A percentile compares a stretch with the other conserved stretches of the same genome.
Conservation (phyloP, 108 stramenopile species). For the Schizochytrium sp. region DNA sequence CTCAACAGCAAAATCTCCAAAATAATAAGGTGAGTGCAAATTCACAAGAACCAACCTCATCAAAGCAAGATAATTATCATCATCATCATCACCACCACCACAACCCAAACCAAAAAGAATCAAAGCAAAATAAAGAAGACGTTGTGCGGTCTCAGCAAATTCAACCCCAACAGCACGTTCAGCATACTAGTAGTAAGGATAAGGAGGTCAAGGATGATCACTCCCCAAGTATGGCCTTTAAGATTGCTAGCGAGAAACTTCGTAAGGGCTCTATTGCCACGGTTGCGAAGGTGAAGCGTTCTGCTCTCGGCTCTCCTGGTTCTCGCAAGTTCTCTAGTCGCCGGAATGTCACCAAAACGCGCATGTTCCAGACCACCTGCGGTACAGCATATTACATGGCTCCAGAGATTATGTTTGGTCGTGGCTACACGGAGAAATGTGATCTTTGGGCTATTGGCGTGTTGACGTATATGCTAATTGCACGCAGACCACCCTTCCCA, state of each 20-base stretch:
- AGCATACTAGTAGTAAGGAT: not conserved
- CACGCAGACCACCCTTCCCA: constrained; percentile 76
- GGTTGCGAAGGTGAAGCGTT: constrained; percentile 15
- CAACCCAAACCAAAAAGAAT: no score
- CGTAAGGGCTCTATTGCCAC: not conserved
- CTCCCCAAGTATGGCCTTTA: not conserved
- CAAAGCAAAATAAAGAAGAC: no score
- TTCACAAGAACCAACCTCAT: no score
- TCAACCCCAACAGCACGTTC: no score
- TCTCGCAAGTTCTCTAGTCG: not conserved
- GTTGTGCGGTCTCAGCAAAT: no score
- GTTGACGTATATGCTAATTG: constrained; percentile 72
- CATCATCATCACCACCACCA: no score
- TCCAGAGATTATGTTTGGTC: constrained; percentile 67
- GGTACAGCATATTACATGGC: constrained; percentile 69
- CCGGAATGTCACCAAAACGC: not conserved
- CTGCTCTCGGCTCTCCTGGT: not conserved
- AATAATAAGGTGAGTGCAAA: no score
- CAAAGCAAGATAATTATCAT: no score
- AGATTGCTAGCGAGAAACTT: not conserved
- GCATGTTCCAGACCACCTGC: constrained; percentile 55
- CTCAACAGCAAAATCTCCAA: no score
- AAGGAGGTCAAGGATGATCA: not conserved
- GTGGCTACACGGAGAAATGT: constrained; percentile 71
- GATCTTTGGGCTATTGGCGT: constrained; percentile 78